phyloP scores from a whole-genome alignment of 2,329 filamentous ascomycete species.

The Penicillium sp. region DNA sequence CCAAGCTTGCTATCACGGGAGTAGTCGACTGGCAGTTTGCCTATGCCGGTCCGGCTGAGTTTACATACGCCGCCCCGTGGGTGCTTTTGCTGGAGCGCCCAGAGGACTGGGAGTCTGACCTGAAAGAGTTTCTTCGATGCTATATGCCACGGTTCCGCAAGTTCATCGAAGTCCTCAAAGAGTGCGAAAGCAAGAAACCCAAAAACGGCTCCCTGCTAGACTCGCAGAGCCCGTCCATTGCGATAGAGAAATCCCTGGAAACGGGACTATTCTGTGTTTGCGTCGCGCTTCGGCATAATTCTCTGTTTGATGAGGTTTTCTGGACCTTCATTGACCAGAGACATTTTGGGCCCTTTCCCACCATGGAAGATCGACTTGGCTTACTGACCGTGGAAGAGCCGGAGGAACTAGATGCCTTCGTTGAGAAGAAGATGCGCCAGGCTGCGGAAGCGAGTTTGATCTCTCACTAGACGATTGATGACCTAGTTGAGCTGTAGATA shows the following conservation, averaged over 20 bases:
- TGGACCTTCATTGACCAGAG: constrained; percentile 34
- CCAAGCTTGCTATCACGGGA: too few relatives aligned
- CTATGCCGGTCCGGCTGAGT: too few relatives aligned
- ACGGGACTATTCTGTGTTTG: constrained; percentile 36
- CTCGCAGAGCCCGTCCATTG: constrained; percentile 28
- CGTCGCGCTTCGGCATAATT: constrained; percentile 31
- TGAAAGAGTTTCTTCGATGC: too few relatives aligned
- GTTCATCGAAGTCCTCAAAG: constrained; percentile 32
- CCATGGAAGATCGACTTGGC: constrained; percentile 28
- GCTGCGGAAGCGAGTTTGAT: constrained; percentile 26
- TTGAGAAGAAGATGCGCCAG: constrained; percentile 33
- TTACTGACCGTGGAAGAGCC: constrained; percentile 32
- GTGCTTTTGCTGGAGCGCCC: too few relatives aligned
- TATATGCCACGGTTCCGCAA: too few relatives aligned
- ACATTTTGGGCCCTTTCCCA: constrained; percentile 32
- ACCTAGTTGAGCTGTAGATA: constrained; percentile 26
- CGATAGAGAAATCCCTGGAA: constrained; percentile 31
- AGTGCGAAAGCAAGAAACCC: constrained; percentile 27
- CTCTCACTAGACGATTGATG: constrained; percentile 27
- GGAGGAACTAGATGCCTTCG: constrained; percentile 26
- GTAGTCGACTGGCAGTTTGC: too few relatives aligned
- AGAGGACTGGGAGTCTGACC: too few relatives aligned
- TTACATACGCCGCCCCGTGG: too few relatives aligned
- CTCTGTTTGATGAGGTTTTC: constrained; percentile 38
- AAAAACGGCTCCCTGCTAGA: constrained; percentile 20